Conservation (phyloP, 2,329 filamentous ascomycete species). For the Hymenoscyphus fraxineus region DNA sequence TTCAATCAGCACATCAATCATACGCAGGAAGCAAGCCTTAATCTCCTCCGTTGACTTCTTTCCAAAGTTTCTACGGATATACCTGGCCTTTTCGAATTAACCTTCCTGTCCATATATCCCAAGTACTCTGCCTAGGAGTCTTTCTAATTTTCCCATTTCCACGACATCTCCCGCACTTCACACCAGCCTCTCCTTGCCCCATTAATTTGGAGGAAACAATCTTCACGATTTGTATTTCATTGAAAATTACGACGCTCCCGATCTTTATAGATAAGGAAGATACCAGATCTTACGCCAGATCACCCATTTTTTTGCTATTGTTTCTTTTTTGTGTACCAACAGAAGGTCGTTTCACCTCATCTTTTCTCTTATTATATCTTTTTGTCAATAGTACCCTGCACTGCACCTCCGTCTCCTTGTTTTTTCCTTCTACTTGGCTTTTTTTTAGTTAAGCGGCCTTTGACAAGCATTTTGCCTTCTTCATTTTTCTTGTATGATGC, state of each 20-base stretch:
- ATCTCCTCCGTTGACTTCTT: background rate
- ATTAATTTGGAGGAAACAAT: background rate
- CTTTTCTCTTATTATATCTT: background rate
- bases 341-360: background rate
- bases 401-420: background rate
- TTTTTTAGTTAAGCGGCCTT: constrained; percentile 1
- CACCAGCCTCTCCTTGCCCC: background rate
- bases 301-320: constrained; percentile 2
- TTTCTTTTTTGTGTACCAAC: constrained; percentile 9
- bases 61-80: background rate
- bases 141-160: background rate
- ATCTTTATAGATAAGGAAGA: constrained; percentile 8
- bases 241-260: background rate
- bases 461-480: background rate
- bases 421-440: background rate
- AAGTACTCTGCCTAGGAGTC: background rate
- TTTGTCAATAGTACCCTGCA: constrained; percentile 2
- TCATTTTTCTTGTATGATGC: constrained; percentile 4
- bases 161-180: background rate
- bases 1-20: constrained; percentile 9
- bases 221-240: background rate
- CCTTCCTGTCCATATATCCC: constrained; percentile 9
- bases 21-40: background rate
- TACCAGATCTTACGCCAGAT: constrained; percentile 14
- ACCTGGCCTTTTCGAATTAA: background rate